Evolutionary conservation across 176 grass and related monocot species (phyloP).

Genomic region (Microstegium vimineum): DNA sequence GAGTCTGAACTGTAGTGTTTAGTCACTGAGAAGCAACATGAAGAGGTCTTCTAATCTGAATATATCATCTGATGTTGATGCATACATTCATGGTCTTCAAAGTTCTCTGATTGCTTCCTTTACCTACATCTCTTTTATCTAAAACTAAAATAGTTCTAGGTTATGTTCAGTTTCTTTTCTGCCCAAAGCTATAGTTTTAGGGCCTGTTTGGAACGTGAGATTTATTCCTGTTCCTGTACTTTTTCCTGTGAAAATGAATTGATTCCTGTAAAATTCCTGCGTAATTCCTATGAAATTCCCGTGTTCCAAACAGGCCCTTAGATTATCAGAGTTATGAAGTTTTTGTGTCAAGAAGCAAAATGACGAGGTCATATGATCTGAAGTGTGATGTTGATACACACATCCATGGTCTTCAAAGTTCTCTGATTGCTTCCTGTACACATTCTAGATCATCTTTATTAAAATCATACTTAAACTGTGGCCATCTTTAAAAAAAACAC

Average conservation of each 20-base stretch:
- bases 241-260: too few relatives aligned
- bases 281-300: too few relatives aligned
- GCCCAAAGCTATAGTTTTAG: neutral
- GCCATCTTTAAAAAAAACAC: neutral
- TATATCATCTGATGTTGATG: conserved; percentile 4
- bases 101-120: conserved; percentile 31
- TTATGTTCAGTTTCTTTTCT: neutral
- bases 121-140: neutral
- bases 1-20: too few relatives aligned
- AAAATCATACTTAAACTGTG: neutral
- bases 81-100: conserved; percentile 34
- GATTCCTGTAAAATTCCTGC: too few relatives aligned
- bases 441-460: neutral
- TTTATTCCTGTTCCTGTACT: too few relatives aligned
- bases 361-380: neutral
- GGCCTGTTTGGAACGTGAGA: too few relatives aligned
- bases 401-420: conserved; percentile 35
- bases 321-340: neutral
- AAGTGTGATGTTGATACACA: conserved; percentile 5
- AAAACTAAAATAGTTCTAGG: too few relatives aligned
- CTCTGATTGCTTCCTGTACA: conserved; percentile 12
- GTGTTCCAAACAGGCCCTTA: too few relatives aligned
- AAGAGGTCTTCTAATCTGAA: neutral
- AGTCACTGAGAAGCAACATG: neutral
- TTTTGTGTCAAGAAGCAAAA: neutral